Conservation (phyloP, 2,329 filamentous ascomycete genomes). For the Pseudopithomyces chartarum region DNA sequence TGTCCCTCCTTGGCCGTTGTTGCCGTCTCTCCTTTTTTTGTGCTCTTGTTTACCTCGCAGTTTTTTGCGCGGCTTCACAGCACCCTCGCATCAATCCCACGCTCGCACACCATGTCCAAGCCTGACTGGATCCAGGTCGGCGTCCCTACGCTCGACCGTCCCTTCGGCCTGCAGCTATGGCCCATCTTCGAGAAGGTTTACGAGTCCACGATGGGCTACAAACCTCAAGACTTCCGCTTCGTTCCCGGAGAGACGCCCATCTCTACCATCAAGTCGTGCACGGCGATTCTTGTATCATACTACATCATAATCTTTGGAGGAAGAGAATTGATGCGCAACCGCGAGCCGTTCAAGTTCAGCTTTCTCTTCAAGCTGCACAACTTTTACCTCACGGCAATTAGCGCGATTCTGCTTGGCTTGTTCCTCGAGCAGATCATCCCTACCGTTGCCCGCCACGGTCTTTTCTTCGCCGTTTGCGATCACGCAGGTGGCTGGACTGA, state of each 20-base stretch:
- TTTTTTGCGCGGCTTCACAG: conserved; percentile 1
- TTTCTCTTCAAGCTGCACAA: conserved; percentile 94
- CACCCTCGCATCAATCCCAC: conserved; percentile 3
- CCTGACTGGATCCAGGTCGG: conserved; percentile 59
- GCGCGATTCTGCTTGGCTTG: conserved; percentile 76
- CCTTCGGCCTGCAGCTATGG: conserved; percentile 91
- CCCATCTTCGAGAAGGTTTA: conserved; percentile 91
- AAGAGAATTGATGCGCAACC: conserved; percentile 87
- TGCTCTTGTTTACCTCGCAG: conserved; percentile 18
- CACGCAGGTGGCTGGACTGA: conserved; percentile 88
- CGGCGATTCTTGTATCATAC: conserved; percentile 82
- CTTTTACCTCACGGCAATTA: conserved; percentile 88
- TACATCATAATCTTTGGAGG: conserved; percentile 94
- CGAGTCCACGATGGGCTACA: conserved; percentile 76
- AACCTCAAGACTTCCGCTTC: conserved; percentile 85
- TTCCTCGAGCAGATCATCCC: conserved; percentile 92
- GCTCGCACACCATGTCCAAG: conserved; percentile 51
- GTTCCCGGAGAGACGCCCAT: conserved; percentile 80
- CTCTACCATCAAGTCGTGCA: conserved; percentile 85
- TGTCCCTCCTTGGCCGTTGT: conserved; percentile 44
- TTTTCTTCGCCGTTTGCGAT: conserved; percentile 89
- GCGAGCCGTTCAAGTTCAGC: conserved; percentile 85
- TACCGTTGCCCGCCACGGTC: conserved; percentile 75
- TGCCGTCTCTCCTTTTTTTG: conserved; percentile 21
- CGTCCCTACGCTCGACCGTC: conserved; percentile 82